Evolutionary conservation across 495 filamentous ascomycete genomes (phyloP), one percentile per base, ranked within the genome.

Genomic region (Tricharina praecox): DNA sequence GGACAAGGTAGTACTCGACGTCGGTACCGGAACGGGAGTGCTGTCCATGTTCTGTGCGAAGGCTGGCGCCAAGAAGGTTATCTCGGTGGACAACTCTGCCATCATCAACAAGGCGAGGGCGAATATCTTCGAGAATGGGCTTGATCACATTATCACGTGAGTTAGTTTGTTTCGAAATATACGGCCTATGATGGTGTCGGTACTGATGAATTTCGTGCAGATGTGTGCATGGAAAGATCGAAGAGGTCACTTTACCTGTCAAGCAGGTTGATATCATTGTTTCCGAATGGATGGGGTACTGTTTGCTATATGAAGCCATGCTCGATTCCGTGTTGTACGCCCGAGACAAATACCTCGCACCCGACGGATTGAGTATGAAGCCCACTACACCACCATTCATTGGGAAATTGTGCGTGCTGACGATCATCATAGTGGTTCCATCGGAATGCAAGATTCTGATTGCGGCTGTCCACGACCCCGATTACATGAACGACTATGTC

Each of bases 201-300:
- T 11, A 23, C n/a, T 16, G 1, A 19, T 30, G 34, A 39, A 41
- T 34, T 11, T 16, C 43, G 30, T 48, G 23, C 3, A 41, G 43
- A 23, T 59, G 32, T 32, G 36, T 61, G 47, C 83, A 81, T 56
- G 87, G 87, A 41, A 93, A 90, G 68, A 86, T 94, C 61, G 87
- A 95, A 63, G 88, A 94, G 59, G 78, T 93, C 32, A 69, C 72
- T 26, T 55, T 92, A 43, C 83, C 84, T 1, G 80, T 85, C 51
- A 70, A 74, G 48, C 70, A 88, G 61, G 87, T 95, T 38, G 87
- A 95, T 55, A 86, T 95, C 62, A 93, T 95, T 54, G 77, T 95
- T 47, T 93, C 85, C 1, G 87, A 95, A 62, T 95, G 87, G 87
- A 95, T 95, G 87, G 87, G 87, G 3, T 95, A 95, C 61, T 81